Base-by-base conservation (phyloP, 2,329 filamentous ascomycete genomes). In the Exophiala sp. region DNA sequence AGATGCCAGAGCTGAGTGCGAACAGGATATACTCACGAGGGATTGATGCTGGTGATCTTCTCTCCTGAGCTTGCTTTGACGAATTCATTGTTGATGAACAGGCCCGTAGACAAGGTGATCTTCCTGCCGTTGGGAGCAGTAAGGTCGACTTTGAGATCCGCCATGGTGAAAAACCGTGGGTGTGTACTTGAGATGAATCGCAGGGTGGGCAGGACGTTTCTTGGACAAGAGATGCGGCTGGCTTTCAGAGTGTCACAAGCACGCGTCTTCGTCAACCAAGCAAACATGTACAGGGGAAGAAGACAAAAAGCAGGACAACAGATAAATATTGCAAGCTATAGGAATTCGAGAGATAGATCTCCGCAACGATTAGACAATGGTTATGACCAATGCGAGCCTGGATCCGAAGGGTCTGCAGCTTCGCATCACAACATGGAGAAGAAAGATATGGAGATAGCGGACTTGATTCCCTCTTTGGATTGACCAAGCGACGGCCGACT, bases 71-170 rank as follows among this genome's bases (percentile, higher is more conserved):
- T 81, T 48, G 82, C 80, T 61, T 80, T 74, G 46, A 88, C 81
- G 65, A 86, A 90, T 65, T 88, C 83, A 58, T 89, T 88, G 72
- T 87, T 85, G 71, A 90, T 88, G 68, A 89, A 90, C 7, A 91
- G 75, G n/a, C 87, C 87, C 38, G 79, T 74, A 1, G 86, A 85
- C 70, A 88, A 84, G 10, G 69, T 73, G 69, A 86, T 90, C 60
- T 78, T 82, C 66, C 71, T 75, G 60, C 85, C 86, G 68, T 91
- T 91, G 3, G 86, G 86, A 43, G 86, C 85, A 7, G 77, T 85
- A 51, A 91, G 76, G 62, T 87, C 76, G 27, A 70, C 60, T 32
- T 64, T 66, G 22, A 72, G 56, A 43, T 66, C 60, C 2, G 68
- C 63, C 68, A 70, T 70, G 57, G 60, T 61, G 45, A 56, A 22